Base-by-base conservation (phyloP, 1,284 basidiomycete species). In the Athelia psychrophila region DNA sequence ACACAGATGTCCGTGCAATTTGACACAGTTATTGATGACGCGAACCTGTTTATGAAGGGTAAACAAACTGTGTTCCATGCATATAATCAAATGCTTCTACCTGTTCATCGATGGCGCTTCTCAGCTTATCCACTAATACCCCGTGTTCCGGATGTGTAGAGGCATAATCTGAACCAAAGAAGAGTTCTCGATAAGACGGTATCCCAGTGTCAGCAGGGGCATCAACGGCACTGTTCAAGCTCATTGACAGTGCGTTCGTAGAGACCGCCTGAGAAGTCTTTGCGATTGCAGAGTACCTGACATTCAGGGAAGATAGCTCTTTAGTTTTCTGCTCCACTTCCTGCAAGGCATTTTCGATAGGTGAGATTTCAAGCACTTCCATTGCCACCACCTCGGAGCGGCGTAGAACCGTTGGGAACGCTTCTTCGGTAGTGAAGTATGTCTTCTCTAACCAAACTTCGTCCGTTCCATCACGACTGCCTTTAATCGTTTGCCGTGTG, bases 361-460 rank as follows among this genome's bases (percentile, higher is more conserved):
- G 95, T 4, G 92, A 93, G 49, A 97, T 86, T 66, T 96, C 90
- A 47, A 85, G 75, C 33, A 89, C 73, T 42, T 86, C 78, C 33
- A 86, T 74, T 35, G 82, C 84, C n/a, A 94, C 75, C 25, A 98
- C 84, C 64, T 98, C 94, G 4, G 93, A 95, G 16, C 96, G 83
- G 40, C 91, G 85, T 33, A 98, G 78, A 3, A 98, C 90, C 0
- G 93, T 95, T 0, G 96, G 96, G 70, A 99, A 93, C 0, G 84
- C 80, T 59, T 96, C 93, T 66, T 95, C 93, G 2, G 92, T 93
- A 0, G 84, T 91, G 61, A 88, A 83, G 56, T 84, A 87, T 0
- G 87, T 91, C 75, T 95, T 98, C 66, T 97, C 93, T 1, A 88
- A 73, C 94, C 94, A 98, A 1, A 80, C 70, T 66, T 94, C 87